Evolutionary conservation across 2,329 filamentous ascomycete genomes (phyloP), one percentile per base, ranked within the genome.

Genomic region (Teratosphaeria viscida): DNA sequence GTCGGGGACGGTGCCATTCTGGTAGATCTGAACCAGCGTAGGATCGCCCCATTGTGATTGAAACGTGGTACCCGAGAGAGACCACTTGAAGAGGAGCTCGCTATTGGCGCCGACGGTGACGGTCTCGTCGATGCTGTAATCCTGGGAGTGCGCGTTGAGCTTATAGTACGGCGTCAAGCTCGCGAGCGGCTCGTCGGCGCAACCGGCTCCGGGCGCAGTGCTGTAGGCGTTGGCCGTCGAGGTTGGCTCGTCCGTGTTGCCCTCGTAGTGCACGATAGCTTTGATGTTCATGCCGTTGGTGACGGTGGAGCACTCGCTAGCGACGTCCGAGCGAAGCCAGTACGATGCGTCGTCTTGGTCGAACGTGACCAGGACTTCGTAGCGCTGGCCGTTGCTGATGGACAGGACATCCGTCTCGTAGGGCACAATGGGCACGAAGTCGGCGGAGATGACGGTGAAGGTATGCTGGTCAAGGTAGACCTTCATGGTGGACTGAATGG

Each of bases 341-440:
- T 78, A 79, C 61, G 70, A 75, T 52, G 68, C 74, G 1, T 68
- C 64, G 1, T 74, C 70, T 62, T 78, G 75, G 61, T 77, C 76
- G 56, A 76, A 74, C 16, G 67, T 73, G 65, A 79, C 72, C 57
- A 79, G 67, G 8, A 79, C 75, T 55, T 79, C 77, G 71, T 78
- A 78, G 2, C 77, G 73, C 63, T 79, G 77, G n/a, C 73, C 76
- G 35, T 77, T 75, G 19, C 67, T 74, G 16, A 79, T 63, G 34
- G 75, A 65, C 1, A 78, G 19, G 4, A 68, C 70, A n/a, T 68
- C 66, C 1, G 75, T 72, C 34, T 65, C 67, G 61, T 74, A 78
- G 1, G 77, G 77, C 27, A 71, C 67, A 54, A 79, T 73, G 1
- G 77, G 76, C 6, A 75, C 71, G 43, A 78, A 74, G 57, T 79